Evolutionary conservation across 169 alveolate species (phyloP).

Genomic region (Plasmodium knowlesi): DNA sequence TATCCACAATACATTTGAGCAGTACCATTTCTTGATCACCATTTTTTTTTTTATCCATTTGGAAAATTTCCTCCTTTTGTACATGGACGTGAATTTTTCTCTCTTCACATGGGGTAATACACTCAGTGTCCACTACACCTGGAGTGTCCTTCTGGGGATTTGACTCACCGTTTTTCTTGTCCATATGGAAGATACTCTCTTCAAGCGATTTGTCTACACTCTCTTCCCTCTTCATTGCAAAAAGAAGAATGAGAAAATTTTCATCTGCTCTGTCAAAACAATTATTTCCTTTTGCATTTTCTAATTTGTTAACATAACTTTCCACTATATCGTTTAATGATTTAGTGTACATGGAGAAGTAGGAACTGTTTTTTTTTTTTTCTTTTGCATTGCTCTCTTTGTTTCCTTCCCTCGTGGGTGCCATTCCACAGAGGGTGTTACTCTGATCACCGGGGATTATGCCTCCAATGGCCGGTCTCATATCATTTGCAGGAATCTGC

Average conservation of each 20-base stretch:
- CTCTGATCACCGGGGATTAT: not conserved
- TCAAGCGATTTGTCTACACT: constrained; percentile 3
- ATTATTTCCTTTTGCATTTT: constrained; percentile 1
- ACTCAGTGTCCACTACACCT: not conserved
- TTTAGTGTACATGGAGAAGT: constrained; percentile 22
- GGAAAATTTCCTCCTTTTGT: not conserved
- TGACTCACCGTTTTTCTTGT: not conserved
- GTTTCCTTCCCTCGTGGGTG: not conserved
- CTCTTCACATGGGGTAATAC: not conserved
- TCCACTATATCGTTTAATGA: constrained; percentile 15
- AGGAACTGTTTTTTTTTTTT: not conserved
- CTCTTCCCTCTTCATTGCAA: constrained; percentile 25
- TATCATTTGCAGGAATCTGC: not conserved
- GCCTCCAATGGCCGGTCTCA: not conserved
- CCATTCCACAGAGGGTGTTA: not conserved
- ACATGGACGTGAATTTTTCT: not conserved
- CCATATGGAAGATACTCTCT: no score
- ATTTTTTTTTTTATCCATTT: not conserved
- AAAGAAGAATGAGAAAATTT: constrained; percentile 56
- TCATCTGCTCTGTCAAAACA: not conserved
- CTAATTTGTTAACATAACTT: constrained; percentile 24
- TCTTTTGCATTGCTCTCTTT: not conserved
- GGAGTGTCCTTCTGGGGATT: not conserved
- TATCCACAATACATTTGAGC: constrained; percentile 66
- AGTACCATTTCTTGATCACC: not conserved